A percentile compares a stretch with the other conserved stretches of the same genome.
phyloP scores from a whole-genome alignment of 352 stramenopile genomes.

The Phytophthora tentaculata region DNA sequence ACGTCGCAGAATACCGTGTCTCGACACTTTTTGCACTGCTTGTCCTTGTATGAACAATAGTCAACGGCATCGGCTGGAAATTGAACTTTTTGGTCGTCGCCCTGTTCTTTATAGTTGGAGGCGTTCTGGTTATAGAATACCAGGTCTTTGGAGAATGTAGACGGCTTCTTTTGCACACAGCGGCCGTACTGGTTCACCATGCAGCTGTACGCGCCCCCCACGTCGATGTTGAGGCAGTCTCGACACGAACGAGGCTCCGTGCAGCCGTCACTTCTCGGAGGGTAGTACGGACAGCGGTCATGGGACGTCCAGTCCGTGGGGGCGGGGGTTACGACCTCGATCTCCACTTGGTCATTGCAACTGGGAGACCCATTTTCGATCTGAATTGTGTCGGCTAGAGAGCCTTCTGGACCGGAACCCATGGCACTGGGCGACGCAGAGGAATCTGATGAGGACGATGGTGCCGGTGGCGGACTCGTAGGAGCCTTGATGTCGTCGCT shows the following conservation, averaged over 20 bases:
- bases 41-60: slow-evolving; percentile 47
- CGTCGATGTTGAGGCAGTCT: slow-evolving; percentile 65
- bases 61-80: slow-evolving; percentile 39
- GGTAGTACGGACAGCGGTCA: slow-evolving; percentile 38
- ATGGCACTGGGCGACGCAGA: slow-evolving; percentile 10
- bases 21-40: slow-evolving; percentile 37
- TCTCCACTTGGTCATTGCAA: slow-evolving; percentile 24
- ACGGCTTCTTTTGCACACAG: slow-evolving; percentile 42
- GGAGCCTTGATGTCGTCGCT: background rate
- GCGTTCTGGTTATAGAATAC: slow-evolving; percentile 31
- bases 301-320: slow-evolving; percentile 29
- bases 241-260: slow-evolving; percentile 55
- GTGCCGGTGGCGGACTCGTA: background rate
- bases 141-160: slow-evolving; percentile 23
- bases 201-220: slow-evolving; percentile 41
- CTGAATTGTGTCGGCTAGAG: background rate
- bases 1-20: slow-evolving; percentile 34
- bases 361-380: slow-evolving; percentile 15
- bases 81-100: slow-evolving; percentile 47
- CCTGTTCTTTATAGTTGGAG: slow-evolving; percentile 35
- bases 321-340: slow-evolving; percentile 28
- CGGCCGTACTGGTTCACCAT: slow-evolving; percentile 52
- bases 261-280: slow-evolving; percentile 37
- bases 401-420: slow-evolving; percentile 1
- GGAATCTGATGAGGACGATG: slow-evolving; percentile 13